Conservation (phyloP, 2,329 filamentous ascomycete genomes). For the Epichloe scottii region DNA sequence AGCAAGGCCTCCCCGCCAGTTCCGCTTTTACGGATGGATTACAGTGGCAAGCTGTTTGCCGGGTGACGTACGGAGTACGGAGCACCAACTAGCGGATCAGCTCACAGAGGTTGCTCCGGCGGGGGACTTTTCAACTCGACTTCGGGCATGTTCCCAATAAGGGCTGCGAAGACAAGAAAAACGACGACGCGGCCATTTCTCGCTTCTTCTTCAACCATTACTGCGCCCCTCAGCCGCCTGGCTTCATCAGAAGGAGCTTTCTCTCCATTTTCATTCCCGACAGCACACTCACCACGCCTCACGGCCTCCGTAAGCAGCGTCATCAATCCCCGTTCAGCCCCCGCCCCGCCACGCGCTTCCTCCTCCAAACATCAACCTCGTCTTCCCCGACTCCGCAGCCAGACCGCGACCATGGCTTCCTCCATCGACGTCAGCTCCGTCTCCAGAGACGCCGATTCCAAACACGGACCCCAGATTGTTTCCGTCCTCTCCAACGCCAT, state of each 20-base stretch:
- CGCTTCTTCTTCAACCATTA: neutral
- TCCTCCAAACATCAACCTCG: neutral
- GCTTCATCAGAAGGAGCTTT: too few relatives aligned
- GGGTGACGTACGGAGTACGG: too few relatives aligned
- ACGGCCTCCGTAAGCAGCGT: neutral
- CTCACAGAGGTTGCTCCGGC: too few relatives aligned
- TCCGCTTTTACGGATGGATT: neutral
- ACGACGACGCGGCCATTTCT: neutral
- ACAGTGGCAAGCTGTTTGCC: too few relatives aligned
- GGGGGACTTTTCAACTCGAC: neutral
- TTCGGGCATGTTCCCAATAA: neutral
- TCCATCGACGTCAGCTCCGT: slow-evolving; percentile 3
- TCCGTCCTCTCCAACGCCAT: slow-evolving; percentile 14
- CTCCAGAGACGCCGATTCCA: slow-evolving; percentile 1
- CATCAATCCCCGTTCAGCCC: neutral
- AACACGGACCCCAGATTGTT: slow-evolving; percentile 10
- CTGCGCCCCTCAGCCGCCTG: too few relatives aligned
- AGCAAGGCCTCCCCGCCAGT: neutral
- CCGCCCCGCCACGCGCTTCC: neutral
- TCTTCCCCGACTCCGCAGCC: neutral
- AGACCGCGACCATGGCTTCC: slow-evolving; percentile 1
- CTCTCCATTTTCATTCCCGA: neutral
- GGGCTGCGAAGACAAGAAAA: neutral
- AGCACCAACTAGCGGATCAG: too few relatives aligned
- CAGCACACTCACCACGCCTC: neutral